Conservation (phyloP, 2,329 filamentous ascomycete genomes). For the Pochonia chlamydosporia region DNA sequence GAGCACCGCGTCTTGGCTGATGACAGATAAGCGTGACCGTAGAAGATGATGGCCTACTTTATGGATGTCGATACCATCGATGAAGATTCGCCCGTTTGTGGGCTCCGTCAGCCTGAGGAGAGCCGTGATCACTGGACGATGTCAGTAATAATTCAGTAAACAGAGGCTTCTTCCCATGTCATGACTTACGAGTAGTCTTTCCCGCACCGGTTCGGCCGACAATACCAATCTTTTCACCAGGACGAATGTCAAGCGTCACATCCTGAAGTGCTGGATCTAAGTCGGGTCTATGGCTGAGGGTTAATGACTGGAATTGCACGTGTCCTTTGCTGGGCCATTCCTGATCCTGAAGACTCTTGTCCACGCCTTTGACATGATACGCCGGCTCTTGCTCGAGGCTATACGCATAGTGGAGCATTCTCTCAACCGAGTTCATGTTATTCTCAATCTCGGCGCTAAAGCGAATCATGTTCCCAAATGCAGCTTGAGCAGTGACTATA, state of each 20-base stretch:
- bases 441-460: conserved; percentile 55
- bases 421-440: conserved; percentile 94
- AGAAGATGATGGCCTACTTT: conserved; percentile 77
- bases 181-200: conserved; percentile 46
- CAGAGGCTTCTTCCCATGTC: neutral
- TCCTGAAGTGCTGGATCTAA: conserved; percentile 73
- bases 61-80: conserved; percentile 77
- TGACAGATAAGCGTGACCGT: conserved; percentile 72
- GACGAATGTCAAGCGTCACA: conserved; percentile 71
- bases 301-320: conserved; percentile 75
- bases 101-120: conserved; percentile 16
- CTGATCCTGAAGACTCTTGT: conserved; percentile 3
- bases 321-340: conserved; percentile 71
- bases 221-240: conserved; percentile 87
- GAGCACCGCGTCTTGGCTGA: conserved; percentile 82
- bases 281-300: conserved; percentile 73
- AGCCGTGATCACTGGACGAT: conserved; percentile 5
- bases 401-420: conserved; percentile 64
- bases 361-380: conserved; percentile 41
- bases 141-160: neutral
- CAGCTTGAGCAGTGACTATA: conserved; percentile 42
- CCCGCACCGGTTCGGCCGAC: conserved; percentile 87
- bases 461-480: conserved; percentile 62
- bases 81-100: conserved; percentile 62
- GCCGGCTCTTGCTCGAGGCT: conserved; percentile 84